These are phyloP conservation scores for Hanseniaspora taiwanica DNA, from an alignment of 805 yeast species.

Conservation along the genomic window DNA sequence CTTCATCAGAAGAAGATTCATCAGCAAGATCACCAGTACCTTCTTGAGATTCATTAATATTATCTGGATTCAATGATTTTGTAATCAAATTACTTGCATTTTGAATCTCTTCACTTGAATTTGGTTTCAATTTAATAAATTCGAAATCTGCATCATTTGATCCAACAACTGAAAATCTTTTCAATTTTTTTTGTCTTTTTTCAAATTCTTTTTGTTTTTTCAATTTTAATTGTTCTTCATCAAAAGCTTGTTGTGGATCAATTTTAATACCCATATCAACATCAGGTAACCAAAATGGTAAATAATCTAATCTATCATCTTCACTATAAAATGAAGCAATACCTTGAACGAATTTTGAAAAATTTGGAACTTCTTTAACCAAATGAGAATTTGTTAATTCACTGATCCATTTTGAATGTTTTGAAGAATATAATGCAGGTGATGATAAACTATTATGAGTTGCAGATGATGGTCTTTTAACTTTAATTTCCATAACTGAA, in stretches of 20 bases:
- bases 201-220: conserved; percentile 31
- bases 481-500: conserved; percentile 77
- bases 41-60: not conserved
- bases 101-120: not conserved
- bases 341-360: conserved; percentile 89
- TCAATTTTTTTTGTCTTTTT: conserved; percentile 24
- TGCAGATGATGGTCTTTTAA: conserved; percentile 29
- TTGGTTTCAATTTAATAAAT: not conserved
- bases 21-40: conserved; percentile 34
- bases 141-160: conserved; percentile 7
- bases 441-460: conserved; percentile 24
- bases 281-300: conserved; percentile 94
- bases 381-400: conserved; percentile 74
- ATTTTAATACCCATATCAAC: conserved; percentile 64
- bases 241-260: conserved; percentile 68
- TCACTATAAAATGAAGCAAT: conserved; percentile 77
- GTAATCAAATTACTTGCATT: no score
- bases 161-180: conserved; percentile 20
- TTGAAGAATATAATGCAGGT: conserved; percentile 20
- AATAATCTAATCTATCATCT: conserved; percentile 75
- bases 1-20: conserved; percentile 41
- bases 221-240: conserved; percentile 45
- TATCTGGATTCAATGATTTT: no score
- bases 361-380: conserved; percentile 88
- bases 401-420: conserved; percentile 62